phyloP scores from a whole-genome alignment of 2,329 filamentous ascomycete species.

The Hymenoscyphus infarciens region DNA sequence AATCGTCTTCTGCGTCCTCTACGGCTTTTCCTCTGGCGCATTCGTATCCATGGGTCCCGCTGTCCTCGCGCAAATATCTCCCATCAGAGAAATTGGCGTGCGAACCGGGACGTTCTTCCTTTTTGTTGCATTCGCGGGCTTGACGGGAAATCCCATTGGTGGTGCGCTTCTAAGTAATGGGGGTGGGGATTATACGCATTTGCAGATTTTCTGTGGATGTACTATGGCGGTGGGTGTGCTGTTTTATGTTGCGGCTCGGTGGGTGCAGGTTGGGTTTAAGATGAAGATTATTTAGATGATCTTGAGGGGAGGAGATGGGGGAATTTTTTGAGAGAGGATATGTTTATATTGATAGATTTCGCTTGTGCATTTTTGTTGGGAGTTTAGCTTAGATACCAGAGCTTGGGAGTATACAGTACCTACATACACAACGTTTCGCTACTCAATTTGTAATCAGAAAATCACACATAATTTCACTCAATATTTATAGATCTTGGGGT shows the following conservation, averaged over 20 bases:
- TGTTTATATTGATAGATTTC: background rate
- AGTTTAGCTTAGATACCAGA: background rate
- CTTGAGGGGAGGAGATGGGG: background rate
- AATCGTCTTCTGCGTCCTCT: constrained; percentile 63
- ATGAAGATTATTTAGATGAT: constrained; percentile 25
- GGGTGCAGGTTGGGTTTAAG: constrained; percentile 31
- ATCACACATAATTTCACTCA: background rate
- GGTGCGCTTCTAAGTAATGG: constrained; percentile 55
- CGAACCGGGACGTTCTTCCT: constrained; percentile 63
- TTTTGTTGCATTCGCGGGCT: constrained; percentile 57
- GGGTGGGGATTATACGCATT: constrained; percentile 43
- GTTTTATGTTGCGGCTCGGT: constrained; percentile 38
- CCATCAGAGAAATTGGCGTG: constrained; percentile 66
- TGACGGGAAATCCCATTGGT: constrained; percentile 65
- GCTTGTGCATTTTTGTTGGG: background rate
- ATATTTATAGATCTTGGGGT: background rate
- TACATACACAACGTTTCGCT: background rate
- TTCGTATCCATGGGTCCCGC: constrained; percentile 62
- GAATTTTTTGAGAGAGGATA: background rate
- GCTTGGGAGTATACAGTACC: background rate
- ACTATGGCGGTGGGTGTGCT: constrained; percentile 44
- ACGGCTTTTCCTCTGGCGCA: constrained; percentile 65
- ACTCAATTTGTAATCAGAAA: background rate
- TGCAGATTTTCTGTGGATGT: constrained; percentile 64
- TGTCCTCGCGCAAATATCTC: constrained; percentile 66